Evolutionary conservation across 345 rosid genomes (phyloP).

Genomic region (Rhodamnia rubescens): DNA sequence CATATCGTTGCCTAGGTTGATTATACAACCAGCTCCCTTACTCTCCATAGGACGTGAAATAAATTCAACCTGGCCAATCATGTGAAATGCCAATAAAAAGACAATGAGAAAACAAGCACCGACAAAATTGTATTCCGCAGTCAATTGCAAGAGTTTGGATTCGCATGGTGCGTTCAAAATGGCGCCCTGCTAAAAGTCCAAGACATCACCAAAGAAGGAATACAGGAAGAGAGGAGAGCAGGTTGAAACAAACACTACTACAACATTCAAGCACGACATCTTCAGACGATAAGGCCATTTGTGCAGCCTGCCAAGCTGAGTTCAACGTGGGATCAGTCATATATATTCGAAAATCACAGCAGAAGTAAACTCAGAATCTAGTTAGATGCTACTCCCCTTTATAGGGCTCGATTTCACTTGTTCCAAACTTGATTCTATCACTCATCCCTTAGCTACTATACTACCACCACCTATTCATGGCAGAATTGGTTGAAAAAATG

Average conservation of each 20-base stretch:
- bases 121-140: neutral
- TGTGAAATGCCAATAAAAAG: neutral
- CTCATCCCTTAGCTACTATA: neutral
- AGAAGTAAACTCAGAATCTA: neutral
- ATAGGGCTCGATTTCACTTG: neutral
- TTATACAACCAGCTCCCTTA: neutral
- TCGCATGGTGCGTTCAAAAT: neutral
- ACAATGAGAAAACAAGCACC: neutral
- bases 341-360: neutral
- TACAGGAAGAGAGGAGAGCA: neutral
- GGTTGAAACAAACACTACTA: neutral
- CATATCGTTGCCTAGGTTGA: neutral
- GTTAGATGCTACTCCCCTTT: neutral
- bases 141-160: neutral
- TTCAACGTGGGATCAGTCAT: neutral
- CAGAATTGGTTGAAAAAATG: neutral
- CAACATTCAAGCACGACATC: neutral
- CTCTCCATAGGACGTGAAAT: neutral
- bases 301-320: neutral
- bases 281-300: neutral
- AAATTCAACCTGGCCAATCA: neutral
- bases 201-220: neutral
- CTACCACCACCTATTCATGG: neutral
- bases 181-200: neutral
- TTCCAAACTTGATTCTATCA: neutral